Conservation (phyloP, 805 yeast species). For the Candida golubevii region DNA sequence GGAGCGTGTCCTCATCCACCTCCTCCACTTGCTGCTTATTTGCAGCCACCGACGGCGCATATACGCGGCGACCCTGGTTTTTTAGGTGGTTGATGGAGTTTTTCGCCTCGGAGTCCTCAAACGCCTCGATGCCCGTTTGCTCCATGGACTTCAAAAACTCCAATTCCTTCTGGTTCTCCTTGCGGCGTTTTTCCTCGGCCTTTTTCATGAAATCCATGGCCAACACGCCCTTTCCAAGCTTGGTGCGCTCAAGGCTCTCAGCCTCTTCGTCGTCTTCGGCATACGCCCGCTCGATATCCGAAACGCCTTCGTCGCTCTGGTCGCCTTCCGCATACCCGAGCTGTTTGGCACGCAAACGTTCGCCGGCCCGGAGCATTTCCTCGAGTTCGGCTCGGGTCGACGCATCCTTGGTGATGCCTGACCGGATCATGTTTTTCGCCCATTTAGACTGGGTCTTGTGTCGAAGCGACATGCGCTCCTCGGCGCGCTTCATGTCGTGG, state of each 20-base stretch:
- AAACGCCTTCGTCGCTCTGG: slow-evolving; percentile 49
- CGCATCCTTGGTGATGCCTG: slow-evolving; percentile 86
- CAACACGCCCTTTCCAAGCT: slow-evolving; percentile 82
- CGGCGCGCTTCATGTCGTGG: slow-evolving; percentile 72
- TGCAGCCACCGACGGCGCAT: slow-evolving; percentile 59
- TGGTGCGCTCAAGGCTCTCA: slow-evolving; percentile 30
- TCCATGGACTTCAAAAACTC: slow-evolving; percentile 44
- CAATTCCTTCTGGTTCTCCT: slow-evolving; percentile 53
- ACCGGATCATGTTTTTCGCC: slow-evolving; percentile 86
- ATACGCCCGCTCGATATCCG: slow-evolving; percentile 42
- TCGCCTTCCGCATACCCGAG: slow-evolving; percentile 59
- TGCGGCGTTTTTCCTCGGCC: slow-evolving; percentile 69
- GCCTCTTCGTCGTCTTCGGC: slow-evolving; percentile 31
- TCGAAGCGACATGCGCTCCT: slow-evolving; percentile 86
- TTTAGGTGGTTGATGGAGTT: slow-evolving; percentile 45
- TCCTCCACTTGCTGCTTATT: slow-evolving; percentile 29
- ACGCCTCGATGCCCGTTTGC: slow-evolving; percentile 41
- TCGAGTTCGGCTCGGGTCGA: slow-evolving; percentile 85
- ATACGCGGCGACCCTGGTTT: slow-evolving; percentile 78
- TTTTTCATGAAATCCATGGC: slow-evolving; percentile 94
- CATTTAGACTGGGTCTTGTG: slow-evolving; percentile 86
- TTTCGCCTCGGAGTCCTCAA: slow-evolving; percentile 26
- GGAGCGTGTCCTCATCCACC: slow-evolving; percentile 21
- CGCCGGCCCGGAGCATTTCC: slow-evolving; percentile 89
- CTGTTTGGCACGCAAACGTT: slow-evolving; percentile 66